phyloP scores from a whole-genome alignment of 2,329 filamentous ascomycete species.

The Fusarium brevicatenulatum region DNA sequence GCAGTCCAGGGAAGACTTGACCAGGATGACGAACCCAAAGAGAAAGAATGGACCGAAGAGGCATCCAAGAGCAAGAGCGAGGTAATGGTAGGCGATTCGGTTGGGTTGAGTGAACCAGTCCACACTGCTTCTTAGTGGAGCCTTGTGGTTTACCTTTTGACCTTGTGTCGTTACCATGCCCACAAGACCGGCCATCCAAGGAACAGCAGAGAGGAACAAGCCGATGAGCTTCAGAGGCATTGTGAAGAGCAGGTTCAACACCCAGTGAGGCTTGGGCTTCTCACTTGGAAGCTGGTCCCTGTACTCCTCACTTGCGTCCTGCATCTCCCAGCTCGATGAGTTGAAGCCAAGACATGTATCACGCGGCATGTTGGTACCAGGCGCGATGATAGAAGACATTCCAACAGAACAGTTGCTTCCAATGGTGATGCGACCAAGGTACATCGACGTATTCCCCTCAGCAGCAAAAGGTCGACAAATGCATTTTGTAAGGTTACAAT shows the following conservation, averaged over 20 bases:
- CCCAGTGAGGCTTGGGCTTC: background rate
- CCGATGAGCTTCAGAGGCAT: background rate
- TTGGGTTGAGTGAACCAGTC: conserved; percentile 6
- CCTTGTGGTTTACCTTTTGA: rapidly evolving
- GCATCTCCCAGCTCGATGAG: conserved; percentile 13
- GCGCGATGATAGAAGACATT: background rate
- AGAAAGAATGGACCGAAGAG: conserved; percentile 4
- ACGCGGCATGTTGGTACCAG: background rate
- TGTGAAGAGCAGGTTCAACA: background rate
- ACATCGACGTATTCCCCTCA: conserved; percentile 13
- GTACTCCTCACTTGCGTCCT: conserved; percentile 5
- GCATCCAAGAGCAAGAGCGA: background rate
- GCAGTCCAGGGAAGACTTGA: background rate
- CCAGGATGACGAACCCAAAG: background rate
- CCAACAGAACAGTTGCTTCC: background rate
- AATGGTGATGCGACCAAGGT: conserved; percentile 4
- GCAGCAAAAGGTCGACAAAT: background rate
- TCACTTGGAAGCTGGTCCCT: conserved; percentile 4
- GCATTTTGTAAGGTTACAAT: background rate
- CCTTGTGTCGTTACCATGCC: conserved; percentile 1
- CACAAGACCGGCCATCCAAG: conserved; percentile 6
- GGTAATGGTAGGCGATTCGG: conserved; percentile 3
- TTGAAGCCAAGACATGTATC: conserved; percentile 14
- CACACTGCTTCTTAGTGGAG: conserved; percentile 2
- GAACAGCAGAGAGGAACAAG: background rate